Evolutionary conservation across 2,329 filamentous ascomycete species (phyloP).

Genomic region (Talaromyces sp.): DNA sequence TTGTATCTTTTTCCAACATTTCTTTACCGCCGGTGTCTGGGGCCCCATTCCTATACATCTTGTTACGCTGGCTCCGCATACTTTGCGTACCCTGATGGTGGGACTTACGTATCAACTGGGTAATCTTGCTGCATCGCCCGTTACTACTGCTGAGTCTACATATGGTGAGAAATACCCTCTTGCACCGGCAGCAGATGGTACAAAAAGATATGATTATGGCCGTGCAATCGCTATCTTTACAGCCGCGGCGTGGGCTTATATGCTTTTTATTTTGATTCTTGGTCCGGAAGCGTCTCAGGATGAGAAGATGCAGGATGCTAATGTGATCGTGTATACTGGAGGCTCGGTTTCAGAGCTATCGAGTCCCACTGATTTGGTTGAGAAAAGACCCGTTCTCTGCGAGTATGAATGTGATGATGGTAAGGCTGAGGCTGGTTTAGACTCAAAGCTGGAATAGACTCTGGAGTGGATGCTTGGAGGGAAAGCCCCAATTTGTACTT

Average conservation of each 20-base stretch:
- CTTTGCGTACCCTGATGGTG: slow-evolving; percentile 35
- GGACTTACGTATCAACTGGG: slow-evolving; percentile 41
- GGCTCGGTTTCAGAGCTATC: not conserved
- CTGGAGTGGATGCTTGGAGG: not conserved
- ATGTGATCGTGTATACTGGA: not conserved
- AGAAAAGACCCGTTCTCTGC: not conserved
- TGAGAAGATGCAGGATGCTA: not conserved
- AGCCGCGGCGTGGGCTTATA: slow-evolving; percentile 29
- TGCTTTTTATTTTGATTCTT: slow-evolving; percentile 34
- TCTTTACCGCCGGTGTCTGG: slow-evolving; percentile 39
- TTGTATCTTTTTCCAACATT: slow-evolving; percentile 37
- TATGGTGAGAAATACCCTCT: slow-evolving; percentile 44
- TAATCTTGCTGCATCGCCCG: slow-evolving; percentile 40
- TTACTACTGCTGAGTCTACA: slow-evolving; percentile 43
- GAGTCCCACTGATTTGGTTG: slow-evolving; percentile 5
- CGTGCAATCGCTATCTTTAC: slow-evolving; percentile 39
- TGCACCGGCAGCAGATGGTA: slow-evolving; percentile 29
- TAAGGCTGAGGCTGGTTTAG: not conserved
- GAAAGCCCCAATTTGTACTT: not conserved
- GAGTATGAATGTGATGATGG: not conserved
- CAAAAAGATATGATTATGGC: slow-evolving; percentile 40
- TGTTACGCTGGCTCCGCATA: slow-evolving; percentile 34
- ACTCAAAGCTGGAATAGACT: not conserved
- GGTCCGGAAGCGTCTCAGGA: slow-evolving; percentile 27
- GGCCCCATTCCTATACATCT: slow-evolving; percentile 40